These are phyloP conservation scores for Protomyces gravidus DNA, from an alignment of 1,139 yeast species.

Conservation along the genomic window DNA sequence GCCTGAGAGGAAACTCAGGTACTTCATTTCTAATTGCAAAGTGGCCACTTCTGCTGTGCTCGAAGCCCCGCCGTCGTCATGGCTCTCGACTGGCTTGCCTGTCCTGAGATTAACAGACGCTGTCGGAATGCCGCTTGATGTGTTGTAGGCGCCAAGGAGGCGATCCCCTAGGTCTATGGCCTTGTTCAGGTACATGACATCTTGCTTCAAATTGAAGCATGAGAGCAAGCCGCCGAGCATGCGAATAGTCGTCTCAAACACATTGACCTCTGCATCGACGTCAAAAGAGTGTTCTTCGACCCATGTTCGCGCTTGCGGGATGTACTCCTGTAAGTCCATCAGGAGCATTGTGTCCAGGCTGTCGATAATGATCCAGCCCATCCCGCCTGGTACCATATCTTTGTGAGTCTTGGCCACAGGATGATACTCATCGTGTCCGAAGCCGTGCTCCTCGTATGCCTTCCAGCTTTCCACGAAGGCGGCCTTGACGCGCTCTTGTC, in stretches of 20 bases:
- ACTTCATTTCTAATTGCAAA: constrained; percentile 81
- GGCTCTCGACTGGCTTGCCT: constrained; percentile 58
- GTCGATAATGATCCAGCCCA: constrained; percentile 95
- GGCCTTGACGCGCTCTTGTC: constrained; percentile 6
- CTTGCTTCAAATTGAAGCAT: constrained; percentile 65
- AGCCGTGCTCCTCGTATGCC: constrained; percentile 69
- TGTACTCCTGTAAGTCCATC: constrained; percentile 70
- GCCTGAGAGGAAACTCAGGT: constrained; percentile 74
- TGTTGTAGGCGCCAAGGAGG: constrained; percentile 39
- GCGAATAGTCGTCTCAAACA: constrained; percentile 88
- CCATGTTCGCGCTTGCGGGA: constrained; percentile 67
- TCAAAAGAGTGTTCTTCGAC: constrained; percentile 57
- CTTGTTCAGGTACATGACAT: constrained; percentile 66
- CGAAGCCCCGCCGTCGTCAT: constrained; percentile 64
- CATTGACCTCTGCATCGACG: constrained; percentile 70
- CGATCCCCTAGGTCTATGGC: constrained; percentile 67
- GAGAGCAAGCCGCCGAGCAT: constrained; percentile 90
- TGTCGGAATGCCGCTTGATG: constrained; percentile 36
- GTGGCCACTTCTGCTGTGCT: constrained; percentile 91
- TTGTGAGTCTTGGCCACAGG: constrained; percentile 61
- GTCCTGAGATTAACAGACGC: constrained; percentile 43
- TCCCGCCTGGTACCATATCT: constrained; percentile 67
- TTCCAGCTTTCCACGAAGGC: constrained; percentile 70
- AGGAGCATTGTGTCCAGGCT: constrained; percentile 76
- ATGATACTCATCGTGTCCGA: constrained; percentile 72